phyloP scores from a whole-genome alignment of 2,329 filamentous ascomycete species.

The Ceratocystis colombiana region DNA sequence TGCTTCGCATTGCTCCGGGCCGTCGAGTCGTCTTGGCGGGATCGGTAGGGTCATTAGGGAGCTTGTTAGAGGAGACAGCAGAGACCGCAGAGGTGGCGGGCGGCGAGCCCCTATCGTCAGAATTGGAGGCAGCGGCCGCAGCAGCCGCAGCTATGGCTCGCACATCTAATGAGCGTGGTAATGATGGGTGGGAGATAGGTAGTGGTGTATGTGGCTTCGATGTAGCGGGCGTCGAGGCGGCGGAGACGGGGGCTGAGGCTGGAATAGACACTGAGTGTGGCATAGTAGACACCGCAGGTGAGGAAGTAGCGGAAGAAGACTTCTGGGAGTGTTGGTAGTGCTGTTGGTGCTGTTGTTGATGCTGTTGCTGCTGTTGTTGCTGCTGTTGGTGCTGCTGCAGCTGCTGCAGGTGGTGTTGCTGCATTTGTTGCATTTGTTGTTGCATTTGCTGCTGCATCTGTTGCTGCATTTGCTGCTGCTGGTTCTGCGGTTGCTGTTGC shows the following conservation, averaged over 20 bases:
- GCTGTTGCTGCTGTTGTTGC: neutral
- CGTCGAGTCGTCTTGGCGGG: constrained; percentile 30
- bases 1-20: constrained; percentile 42
- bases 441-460: constrained; percentile 34
- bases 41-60: constrained; percentile 27
- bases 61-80: constrained; percentile 24
- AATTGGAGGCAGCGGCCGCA: constrained; percentile 14
- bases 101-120: constrained; percentile 29
- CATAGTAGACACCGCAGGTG: constrained; percentile 30
- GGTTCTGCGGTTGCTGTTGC: constrained; percentile 31
- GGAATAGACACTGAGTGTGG: constrained; percentile 26
- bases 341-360: constrained; percentile 32
- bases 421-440: neutral
- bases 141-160: constrained; percentile 5
- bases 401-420: constrained; percentile 38
- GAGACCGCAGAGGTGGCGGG: constrained; percentile 26
- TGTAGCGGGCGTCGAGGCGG: constrained; percentile 20
- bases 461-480: constrained; percentile 25
- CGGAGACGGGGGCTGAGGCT: constrained; percentile 24
- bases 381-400: neutral
- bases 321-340: constrained; percentile 41
- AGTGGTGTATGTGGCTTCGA: constrained; percentile 29
- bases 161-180: constrained; percentile 21
- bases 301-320: constrained; percentile 36
- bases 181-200: constrained; percentile 25